These are phyloP conservation scores for Stromatinia cepivora DNA, from an alignment of 2,329 filamentous ascomycete species.

Conservation along the genomic window DNA sequence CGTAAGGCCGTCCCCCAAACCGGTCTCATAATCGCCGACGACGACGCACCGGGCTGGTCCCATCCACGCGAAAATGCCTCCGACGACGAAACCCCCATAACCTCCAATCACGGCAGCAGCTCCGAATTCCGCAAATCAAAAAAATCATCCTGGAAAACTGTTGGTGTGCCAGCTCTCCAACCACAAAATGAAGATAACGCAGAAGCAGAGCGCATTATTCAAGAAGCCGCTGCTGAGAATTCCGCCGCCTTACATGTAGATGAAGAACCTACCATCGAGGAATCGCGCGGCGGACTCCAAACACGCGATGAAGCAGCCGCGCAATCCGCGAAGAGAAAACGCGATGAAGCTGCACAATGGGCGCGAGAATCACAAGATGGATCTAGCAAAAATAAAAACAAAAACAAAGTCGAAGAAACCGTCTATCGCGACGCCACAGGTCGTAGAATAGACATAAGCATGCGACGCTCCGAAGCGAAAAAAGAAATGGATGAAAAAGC, in stretches of 20 bases:
- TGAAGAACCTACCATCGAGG: conserved; percentile 74
- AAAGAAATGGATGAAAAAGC: conserved; percentile 72
- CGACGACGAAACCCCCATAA: conserved; percentile 53
- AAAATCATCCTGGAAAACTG: conserved; percentile 76
- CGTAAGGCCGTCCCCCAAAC: conserved; percentile 51
- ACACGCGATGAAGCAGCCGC: conserved; percentile 75
- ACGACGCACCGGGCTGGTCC: conserved; percentile 51
- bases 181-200: conserved; percentile 51
- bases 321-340: conserved; percentile 65
- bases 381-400: conserved; percentile 46
- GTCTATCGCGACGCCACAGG: conserved; percentile 95
- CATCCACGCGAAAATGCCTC: conserved; percentile 49
- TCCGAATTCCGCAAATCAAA: conserved; percentile 72
- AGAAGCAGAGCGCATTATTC: conserved; percentile 77
- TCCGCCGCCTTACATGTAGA: conserved; percentile 52
- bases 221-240: conserved; percentile 67
- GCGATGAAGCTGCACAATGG: conserved; percentile 59
- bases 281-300: conserved; percentile 84
- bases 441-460: conserved; percentile 86
- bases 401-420: conserved; percentile 62
- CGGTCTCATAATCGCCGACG: conserved; percentile 65
- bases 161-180: conserved; percentile 51
- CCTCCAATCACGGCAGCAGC: conserved; percentile 46
- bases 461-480: conserved; percentile 86
- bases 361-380: conserved; percentile 41